phyloP scores from a whole-genome alignment of 2,329 filamentous ascomycete species.

The Penicillium sp. region DNA sequence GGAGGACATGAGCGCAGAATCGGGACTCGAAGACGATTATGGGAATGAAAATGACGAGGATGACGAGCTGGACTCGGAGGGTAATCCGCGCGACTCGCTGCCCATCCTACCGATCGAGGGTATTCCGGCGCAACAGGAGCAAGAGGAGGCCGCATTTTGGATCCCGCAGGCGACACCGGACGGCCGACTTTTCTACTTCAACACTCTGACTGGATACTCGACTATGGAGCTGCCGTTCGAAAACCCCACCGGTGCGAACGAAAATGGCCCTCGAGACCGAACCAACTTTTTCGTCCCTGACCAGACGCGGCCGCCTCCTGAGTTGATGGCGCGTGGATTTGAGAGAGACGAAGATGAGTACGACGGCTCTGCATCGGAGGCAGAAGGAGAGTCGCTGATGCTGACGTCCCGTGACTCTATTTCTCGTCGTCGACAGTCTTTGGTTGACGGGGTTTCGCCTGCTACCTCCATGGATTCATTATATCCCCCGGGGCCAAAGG shows the following conservation, averaged over 20 bases:
- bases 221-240: conserved; percentile 94
- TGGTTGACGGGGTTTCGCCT: conserved; percentile 73
- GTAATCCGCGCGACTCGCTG: conserved; percentile 64
- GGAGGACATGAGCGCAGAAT: conserved; percentile 53
- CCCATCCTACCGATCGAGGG: conserved; percentile 69
- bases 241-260: conserved; percentile 75
- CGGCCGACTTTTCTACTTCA: conserved; percentile 94
- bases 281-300: conserved; percentile 88
- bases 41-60: conserved; percentile 64
- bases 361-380: conserved; percentile 85
- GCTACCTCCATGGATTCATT: conserved; percentile 91
- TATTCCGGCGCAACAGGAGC: conserved; percentile 58
- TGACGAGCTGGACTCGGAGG: conserved; percentile 67
- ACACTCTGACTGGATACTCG: conserved; percentile 92
- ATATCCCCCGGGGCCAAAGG: conserved; percentile 65
- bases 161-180: conserved; percentile 95
- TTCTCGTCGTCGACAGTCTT: conserved; percentile 66
- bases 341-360: conserved; percentile 87
- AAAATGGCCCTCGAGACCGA: conserved; percentile 83
- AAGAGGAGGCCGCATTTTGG: conserved; percentile 94
- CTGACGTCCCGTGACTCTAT: conserved; percentile 67
- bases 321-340: conserved; percentile 83
- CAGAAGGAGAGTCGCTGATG: conserved; percentile 75
- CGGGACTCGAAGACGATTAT: conserved; percentile 60
- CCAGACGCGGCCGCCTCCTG: conserved; percentile 82